Percentiles rank a stretch among this genome's conserved stretches.
Evolutionary conservation across 2,329 filamentous ascomycete genomes (phyloP).

Genomic region (Penicillium sp.): DNA sequence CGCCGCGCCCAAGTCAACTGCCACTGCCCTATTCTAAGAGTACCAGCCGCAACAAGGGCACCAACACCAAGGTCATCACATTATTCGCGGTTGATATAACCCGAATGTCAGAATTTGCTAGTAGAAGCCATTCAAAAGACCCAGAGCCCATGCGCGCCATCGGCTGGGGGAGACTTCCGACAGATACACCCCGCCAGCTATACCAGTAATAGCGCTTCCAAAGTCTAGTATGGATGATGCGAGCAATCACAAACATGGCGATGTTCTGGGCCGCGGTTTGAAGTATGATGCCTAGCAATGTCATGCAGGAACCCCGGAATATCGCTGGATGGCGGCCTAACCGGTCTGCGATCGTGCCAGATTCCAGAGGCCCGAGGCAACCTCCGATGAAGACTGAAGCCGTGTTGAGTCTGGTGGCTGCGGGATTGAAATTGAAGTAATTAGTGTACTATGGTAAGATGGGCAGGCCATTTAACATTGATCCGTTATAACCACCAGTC

Average conservation of each 20-base stretch:
- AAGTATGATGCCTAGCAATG: slow-evolving; percentile 49
- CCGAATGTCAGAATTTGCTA: slow-evolving; percentile 4
- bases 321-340: slow-evolving; percentile 49
- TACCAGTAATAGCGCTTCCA: slow-evolving; percentile 46
- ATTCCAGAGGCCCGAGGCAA: slow-evolving; percentile 48
- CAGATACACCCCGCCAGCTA: slow-evolving; percentile 52
- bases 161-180: slow-evolving; percentile 52
- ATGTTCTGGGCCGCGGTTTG: slow-evolving; percentile 54
- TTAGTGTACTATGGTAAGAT: slow-evolving; percentile 59
- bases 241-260: slow-evolving; percentile 51
- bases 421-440: slow-evolving; percentile 58
- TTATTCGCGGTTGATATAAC: too few species aligned
- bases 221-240: slow-evolving; percentile 53
- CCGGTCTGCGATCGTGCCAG: slow-evolving; percentile 46
- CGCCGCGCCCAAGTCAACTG: too few species aligned
- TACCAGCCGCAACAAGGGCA: too few species aligned
- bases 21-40: too few species aligned
- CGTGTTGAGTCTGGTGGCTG: slow-evolving; percentile 58
- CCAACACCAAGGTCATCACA: too few species aligned
- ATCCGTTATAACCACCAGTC: slow-evolving; percentile 46
- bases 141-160: slow-evolving; percentile 50
- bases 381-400: slow-evolving; percentile 58
- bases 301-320: slow-evolving; percentile 44
- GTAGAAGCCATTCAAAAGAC: slow-evolving; percentile 44
- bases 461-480: slow-evolving; percentile 59